Conservation (phyloP, 2,329 filamentous ascomycete species). For the Penicillium brasilianum region DNA sequence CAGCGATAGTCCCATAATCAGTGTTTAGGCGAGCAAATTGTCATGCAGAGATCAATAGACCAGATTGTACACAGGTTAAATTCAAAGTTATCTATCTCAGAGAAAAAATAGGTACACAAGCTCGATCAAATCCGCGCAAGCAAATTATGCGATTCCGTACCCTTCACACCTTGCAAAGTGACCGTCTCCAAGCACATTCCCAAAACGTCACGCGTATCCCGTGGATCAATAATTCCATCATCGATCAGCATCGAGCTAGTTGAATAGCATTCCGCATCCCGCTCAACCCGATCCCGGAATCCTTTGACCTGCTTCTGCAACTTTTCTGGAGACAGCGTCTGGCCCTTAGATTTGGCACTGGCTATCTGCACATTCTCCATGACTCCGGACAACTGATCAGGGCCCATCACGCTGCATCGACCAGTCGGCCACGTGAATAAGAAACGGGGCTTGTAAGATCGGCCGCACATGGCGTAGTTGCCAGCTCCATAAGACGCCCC, state of each 20-base stretch:
- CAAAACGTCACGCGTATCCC: conserved; percentile 45
- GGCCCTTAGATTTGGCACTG: conserved; percentile 33
- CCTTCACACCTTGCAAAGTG: conserved; percentile 29
- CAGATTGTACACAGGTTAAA: too few species aligned
- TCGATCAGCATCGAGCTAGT: conserved; percentile 42
- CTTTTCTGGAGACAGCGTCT: conserved; percentile 30
- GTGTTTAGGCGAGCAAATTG: too few species aligned
- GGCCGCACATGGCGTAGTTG: conserved; percentile 55
- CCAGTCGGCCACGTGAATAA: conserved; percentile 51
- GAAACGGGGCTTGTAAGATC: conserved; percentile 50
- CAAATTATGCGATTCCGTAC: conserved; percentile 32
- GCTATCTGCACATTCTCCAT: conserved; percentile 43
- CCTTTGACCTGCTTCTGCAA: conserved; percentile 31
- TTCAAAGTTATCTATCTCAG: too few species aligned
- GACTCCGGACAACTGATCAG: conserved; percentile 48
- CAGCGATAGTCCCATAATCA: not conserved
- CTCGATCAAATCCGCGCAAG: conserved; percentile 25
- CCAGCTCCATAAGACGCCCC: conserved; percentile 54
- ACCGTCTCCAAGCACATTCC: conserved; percentile 47
- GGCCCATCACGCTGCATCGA: conserved; percentile 50
- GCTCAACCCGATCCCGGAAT: conserved; percentile 35
- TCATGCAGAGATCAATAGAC: too few species aligned
- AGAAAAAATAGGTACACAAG: not conserved
- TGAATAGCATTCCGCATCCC: conserved; percentile 42
- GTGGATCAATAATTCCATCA: conserved; percentile 47